These are phyloP conservation scores for Neurospora intermedia DNA, from an alignment of 495 filamentous ascomycete species.

Conservation along the genomic window DNA sequence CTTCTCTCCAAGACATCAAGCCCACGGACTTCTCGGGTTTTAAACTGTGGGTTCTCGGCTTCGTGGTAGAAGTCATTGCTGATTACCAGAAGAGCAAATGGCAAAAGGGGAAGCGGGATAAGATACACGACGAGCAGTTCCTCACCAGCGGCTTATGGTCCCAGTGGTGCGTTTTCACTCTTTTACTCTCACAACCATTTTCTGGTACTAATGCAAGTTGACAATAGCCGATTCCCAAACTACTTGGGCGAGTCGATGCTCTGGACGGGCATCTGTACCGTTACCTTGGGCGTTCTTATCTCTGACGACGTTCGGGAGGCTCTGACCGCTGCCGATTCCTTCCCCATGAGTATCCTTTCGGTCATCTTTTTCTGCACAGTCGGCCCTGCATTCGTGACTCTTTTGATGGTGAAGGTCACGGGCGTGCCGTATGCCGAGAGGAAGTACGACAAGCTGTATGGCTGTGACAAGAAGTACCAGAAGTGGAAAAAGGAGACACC, in stretches of 20 bases:
- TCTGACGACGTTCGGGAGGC: conserved; percentile 31
- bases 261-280: conserved; percentile 48
- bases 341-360: conserved; percentile 26
- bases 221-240: conserved; percentile 47
- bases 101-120: conserved; percentile 43
- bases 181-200: neutral
- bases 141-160: conserved; percentile 48
- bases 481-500: conserved; percentile 57
- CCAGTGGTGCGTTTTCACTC: conserved; percentile 21
- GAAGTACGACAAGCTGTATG: conserved; percentile 55
- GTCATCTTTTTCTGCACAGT: conserved; percentile 38
- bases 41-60: conserved; percentile 41
- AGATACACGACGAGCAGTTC: conserved; percentile 53
- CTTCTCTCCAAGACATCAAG: conserved; percentile 29
- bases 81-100: conserved; percentile 51
- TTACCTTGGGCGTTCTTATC: conserved; percentile 37
- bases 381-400: conserved; percentile 52
- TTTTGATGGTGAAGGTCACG: conserved; percentile 48
- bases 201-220: neutral
- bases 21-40: conserved; percentile 44
- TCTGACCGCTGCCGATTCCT: conserved; percentile 22
- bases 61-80: conserved; percentile 47
- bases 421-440: conserved; percentile 52
- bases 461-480: conserved; percentile 53
- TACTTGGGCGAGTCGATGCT: conserved; percentile 57